Evolutionary conservation across 1,284 basidiomycete species (phyloP), one percentile per base, ranked within the genome.

Genomic region (Tylopilus sp.): DNA sequence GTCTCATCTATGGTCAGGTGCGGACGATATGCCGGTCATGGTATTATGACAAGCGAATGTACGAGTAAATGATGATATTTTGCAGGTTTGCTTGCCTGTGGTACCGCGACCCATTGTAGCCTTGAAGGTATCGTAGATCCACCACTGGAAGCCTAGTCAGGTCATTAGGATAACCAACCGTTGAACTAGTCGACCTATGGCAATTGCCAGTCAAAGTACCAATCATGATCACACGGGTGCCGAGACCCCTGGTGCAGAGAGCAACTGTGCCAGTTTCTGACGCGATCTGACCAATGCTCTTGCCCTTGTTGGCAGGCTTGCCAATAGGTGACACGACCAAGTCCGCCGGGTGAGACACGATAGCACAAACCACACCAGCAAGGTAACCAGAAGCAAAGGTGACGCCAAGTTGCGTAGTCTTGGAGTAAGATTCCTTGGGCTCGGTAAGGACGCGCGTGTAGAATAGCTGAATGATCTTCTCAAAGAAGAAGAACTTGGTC

Each of bases 401-500:
- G 58, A 90, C 70, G 56, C 86, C 86, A 60, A 90, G 84, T 65
- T 90, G 87, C 20, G 83, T 88, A 47, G 71, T 62, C 73, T 87
- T 81, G 69, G 73, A 61, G 70, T 90, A 90, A 7, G 75, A 73
- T 14, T 85, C 80, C 70, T 89, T 90, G 59, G 86, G 85, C 53
- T 75, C 70, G 44, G 85, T 81, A 72, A 89, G 82, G 65, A 85
- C 80, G 64, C 83, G 77, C 46, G 77, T 82, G 73, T 90, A 90
- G 77, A 90, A 89, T 56, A 83, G 59, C 59, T 78, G 72, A 62
- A 83, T 87, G 59, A 86, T 88, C 76, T 81, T 81, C 70, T 90
- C 87, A 67, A 83, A 90, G 80, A 83, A 86, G 80, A 77, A 85
- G 80, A 90, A 90, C 71, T 90, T 90, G 72, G 87, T 85, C 87